These are phyloP conservation scores for Taiwanofungus camphoratus DNA, from an alignment of 1,284 basidiomycete genomes.

Conservation along the genomic window DNA sequence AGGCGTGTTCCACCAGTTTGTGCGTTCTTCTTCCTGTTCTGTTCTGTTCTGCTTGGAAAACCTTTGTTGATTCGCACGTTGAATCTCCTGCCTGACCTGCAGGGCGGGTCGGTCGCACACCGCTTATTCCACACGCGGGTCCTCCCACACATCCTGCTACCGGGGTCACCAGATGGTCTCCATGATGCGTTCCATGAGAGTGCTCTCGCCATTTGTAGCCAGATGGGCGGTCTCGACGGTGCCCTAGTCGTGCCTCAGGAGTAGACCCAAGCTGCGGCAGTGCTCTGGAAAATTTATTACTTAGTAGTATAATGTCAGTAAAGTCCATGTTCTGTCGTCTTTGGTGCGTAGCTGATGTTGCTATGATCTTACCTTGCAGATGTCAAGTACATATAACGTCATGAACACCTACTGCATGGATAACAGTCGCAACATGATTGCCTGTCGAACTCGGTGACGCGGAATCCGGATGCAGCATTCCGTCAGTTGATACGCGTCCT, in stretches of 20 bases:
- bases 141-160: constrained; percentile 49
- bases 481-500: too few species aligned
- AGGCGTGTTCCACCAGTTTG: constrained; percentile 73
- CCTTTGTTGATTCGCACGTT: constrained; percentile 1
- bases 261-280: not conserved
- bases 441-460: too few species aligned
- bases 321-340: too few species aligned
- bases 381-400: too few species aligned
- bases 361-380: too few species aligned
- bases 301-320: not conserved
- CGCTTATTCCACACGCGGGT: constrained; percentile 63
- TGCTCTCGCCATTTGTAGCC: constrained; percentile 36
- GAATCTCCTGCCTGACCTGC: constrained; percentile 2
- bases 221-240: constrained; percentile 41
- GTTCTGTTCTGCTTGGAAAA: too few species aligned
- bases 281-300: too few species aligned
- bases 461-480: too few species aligned
- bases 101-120: constrained; percentile 61
- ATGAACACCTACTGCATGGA: too few species aligned
- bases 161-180: constrained; percentile 39
- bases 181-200: constrained; percentile 47
- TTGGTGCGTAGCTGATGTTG: too few species aligned
- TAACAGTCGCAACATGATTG: too few species aligned
- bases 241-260: not conserved
- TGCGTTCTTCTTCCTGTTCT: constrained; percentile 35